Conservation (phyloP, 306 rosid genomes). For the Oxytropis ochrocephala region DNA sequence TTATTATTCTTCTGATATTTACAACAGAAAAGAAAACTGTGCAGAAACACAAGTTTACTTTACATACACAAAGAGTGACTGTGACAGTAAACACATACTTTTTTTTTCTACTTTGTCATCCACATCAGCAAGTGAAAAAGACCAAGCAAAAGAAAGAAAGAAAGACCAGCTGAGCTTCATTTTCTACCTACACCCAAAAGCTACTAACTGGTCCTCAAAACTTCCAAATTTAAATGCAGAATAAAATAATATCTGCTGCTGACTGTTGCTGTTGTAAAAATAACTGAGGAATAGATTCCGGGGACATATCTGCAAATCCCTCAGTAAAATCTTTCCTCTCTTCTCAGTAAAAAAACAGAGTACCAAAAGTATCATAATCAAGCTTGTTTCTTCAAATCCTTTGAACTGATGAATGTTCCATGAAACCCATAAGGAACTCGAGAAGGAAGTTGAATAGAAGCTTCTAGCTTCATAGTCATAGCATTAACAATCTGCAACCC, state of each 20-base stretch:
- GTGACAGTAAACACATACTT: conserved; percentile 4
- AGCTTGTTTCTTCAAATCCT: conserved; percentile 56
- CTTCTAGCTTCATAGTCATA: conserved; percentile 58
- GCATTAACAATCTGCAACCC: conserved; percentile 72
- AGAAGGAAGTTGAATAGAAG: conserved; percentile 69
- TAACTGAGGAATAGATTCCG: conserved; percentile 56
- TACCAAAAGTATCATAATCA: not conserved
- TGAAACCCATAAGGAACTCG: conserved; percentile 95
- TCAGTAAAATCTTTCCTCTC: conserved; percentile 55
- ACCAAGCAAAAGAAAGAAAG: conserved; percentile 31
- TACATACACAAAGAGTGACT: not conserved
- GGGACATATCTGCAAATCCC: conserved; percentile 78
- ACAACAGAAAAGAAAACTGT: conserved; percentile 30
- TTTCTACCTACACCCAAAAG: conserved; percentile 55
- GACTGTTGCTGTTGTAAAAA: not conserved
- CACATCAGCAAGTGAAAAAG: conserved; percentile 39
- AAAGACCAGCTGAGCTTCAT: conserved; percentile 82
- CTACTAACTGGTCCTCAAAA: conserved; percentile 64
- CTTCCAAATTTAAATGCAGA: not conserved
- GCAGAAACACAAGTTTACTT: conserved; percentile 26
- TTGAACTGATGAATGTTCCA: conserved; percentile 71
- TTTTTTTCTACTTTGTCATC: conserved; percentile 27
- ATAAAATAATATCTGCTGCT: conserved; percentile 1
- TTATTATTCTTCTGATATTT: conserved; percentile 11
- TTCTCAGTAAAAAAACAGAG: not conserved